Conservation (phyloP, 2,329 filamentous ascomycete species). For the Rhynchosporium graminicola region DNA sequence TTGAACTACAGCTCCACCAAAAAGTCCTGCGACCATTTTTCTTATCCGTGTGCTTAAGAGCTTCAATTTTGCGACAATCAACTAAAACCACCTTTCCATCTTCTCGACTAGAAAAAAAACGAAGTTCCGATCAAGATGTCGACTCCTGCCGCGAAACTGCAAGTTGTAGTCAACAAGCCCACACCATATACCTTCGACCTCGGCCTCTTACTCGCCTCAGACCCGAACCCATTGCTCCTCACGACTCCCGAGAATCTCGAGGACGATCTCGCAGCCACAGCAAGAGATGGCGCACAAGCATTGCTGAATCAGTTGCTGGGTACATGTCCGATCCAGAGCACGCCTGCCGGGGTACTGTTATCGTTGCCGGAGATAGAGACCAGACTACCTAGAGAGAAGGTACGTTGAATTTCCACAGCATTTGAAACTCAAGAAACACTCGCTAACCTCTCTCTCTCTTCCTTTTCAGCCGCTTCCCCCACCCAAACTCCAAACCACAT, state of each 20-base stretch:
- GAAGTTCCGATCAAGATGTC: conserved; percentile 16
- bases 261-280: conserved; percentile 67
- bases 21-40: conserved; percentile 15
- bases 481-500: conserved; percentile 83
- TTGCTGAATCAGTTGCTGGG: conserved; percentile 94
- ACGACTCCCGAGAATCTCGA: conserved; percentile 57
- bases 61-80: conserved; percentile 5
- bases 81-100: neutral
- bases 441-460: too few species aligned
- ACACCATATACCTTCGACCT: conserved; percentile 93
- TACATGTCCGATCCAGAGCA: conserved; percentile 77
- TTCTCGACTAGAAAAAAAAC: neutral
- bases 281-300: conserved; percentile 87
- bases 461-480: conserved; percentile 66
- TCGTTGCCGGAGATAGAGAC: conserved; percentile 71
- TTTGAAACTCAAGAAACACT: too few species aligned
- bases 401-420: conserved; percentile 16
- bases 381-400: conserved; percentile 82
- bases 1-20: conserved; percentile 5
- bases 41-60: neutral
- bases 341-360: conserved; percentile 71
- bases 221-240: conserved; percentile 77
- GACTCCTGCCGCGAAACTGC: conserved; percentile 44
- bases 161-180: conserved; percentile 73
- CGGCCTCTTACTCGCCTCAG: conserved; percentile 79